phyloP scores from a whole-genome alignment of 1,284 basidiomycete genomes.

The Moniliophthora roreri region DNA sequence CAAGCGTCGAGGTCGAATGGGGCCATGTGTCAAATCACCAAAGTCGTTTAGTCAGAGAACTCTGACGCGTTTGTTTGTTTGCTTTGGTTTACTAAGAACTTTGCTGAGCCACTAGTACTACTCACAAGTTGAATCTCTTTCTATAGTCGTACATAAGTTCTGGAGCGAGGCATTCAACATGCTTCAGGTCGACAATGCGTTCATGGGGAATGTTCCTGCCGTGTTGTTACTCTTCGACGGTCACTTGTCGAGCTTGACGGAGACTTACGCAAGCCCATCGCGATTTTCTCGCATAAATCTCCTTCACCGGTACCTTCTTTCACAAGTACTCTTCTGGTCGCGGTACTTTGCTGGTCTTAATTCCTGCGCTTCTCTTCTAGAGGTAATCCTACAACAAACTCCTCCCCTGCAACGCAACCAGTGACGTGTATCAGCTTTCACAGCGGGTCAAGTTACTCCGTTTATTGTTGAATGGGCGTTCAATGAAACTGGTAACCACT shows the following conservation, averaged over 20 bases:
- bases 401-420: no score
- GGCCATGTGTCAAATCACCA: slow-evolving; percentile 53
- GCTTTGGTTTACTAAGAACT: background rate
- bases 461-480: background rate
- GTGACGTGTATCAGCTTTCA: no score
- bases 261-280: slow-evolving; percentile 13
- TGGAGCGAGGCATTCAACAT: slow-evolving; percentile 13
- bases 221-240: background rate
- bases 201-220: background rate
- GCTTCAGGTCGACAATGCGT: slow-evolving; percentile 11
- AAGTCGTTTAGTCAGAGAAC: slow-evolving; percentile 15
- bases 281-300: slow-evolving; percentile 16
- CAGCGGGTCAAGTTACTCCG: background rate
- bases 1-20: slow-evolving; percentile 96
- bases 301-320: slow-evolving; percentile 8
- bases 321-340: background rate
- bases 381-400: no score
- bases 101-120: no score
- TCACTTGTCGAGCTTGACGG: background rate
- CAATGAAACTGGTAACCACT: background rate
- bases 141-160: background rate
- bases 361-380: background rate
- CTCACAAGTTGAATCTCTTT: slow-evolving; percentile 1
- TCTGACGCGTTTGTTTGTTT: slow-evolving; percentile 30
- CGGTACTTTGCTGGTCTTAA: background rate